Evolutionary conservation across 176 grass and related monocot genomes (phyloP).

Genomic region (Microstegium vimineum): DNA sequence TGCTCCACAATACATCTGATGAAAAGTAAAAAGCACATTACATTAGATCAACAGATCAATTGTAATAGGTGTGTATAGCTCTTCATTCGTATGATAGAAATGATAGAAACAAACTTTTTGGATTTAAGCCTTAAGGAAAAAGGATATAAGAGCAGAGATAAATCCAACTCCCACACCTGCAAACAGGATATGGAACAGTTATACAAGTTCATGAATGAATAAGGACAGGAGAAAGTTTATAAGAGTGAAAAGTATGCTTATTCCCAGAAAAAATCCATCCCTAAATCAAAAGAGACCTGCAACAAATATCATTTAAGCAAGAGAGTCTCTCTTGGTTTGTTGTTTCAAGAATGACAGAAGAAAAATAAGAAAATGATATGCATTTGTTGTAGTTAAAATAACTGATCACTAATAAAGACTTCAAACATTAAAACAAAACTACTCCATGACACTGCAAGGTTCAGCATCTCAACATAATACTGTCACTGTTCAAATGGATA

Average conservation of each 20-base stretch:
- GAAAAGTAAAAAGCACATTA: not conserved
- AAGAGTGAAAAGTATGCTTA: not conserved
- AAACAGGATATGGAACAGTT: constrained; percentile 19
- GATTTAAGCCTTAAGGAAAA: constrained; percentile 9
- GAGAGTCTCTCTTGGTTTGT: not conserved
- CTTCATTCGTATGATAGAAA: constrained; percentile 4
- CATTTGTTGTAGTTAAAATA: not conserved
- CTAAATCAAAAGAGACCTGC: not conserved
- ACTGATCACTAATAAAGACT: not conserved
- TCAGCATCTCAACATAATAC: not conserved
- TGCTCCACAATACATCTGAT: not conserved
- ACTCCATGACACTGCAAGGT: not conserved
- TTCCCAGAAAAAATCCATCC: not conserved
- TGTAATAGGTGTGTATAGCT: not conserved
- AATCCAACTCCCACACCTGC: constrained; percentile 97
- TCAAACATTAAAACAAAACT: not conserved
- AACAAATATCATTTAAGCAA: not conserved
- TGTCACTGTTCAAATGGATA: too few relatives aligned
- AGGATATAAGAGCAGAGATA: constrained; percentile 99
- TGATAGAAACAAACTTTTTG: constrained; percentile 4
- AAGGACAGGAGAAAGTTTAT: not conserved
- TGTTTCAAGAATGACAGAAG: not conserved
- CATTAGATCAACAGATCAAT: constrained; percentile 16
- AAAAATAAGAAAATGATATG: not conserved
- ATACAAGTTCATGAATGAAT: not conserved